Percentiles rank a stretch among this genome's conserved stretches.
Evolutionary conservation across 225 moss, liverwort and hornwort genomes (phyloP).

Genomic region (Bryoerythrophyllum caledonicum): DNA sequence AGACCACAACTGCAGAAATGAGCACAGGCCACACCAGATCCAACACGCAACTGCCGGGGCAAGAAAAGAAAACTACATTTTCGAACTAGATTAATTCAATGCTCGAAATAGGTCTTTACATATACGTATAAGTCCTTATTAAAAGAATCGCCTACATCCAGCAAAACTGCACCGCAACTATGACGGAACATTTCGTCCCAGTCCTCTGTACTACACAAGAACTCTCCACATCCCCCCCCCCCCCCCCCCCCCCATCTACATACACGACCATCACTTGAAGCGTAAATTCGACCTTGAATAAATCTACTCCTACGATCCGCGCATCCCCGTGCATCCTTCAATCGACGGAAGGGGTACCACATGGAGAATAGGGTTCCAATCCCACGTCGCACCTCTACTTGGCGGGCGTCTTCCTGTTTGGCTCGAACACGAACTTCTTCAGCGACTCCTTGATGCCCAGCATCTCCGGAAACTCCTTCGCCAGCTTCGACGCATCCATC

Average conservation of each 20-base stretch:
- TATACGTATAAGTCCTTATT: slow-evolving; percentile 29
- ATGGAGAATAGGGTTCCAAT: not conserved
- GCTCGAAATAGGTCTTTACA: slow-evolving; percentile 22
- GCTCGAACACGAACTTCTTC: slow-evolving; percentile 54
- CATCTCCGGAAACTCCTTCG: slow-evolving; percentile 57
- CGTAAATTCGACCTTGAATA: not conserved
- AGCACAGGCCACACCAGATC: too few species aligned
- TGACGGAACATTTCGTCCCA: slow-evolving; percentile 11
- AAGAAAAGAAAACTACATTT: not conserved
- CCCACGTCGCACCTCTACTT: not conserved
- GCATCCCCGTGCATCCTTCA: too few species aligned
- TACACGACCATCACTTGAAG: not conserved
- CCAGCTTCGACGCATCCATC: slow-evolving; percentile 55
- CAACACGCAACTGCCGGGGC: too few species aligned
- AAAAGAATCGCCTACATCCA: slow-evolving; percentile 40
- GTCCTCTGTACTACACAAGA: not conserved
- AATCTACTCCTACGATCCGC: slow-evolving; percentile 8
- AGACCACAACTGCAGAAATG: too few species aligned
- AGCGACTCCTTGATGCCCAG: slow-evolving; percentile 53
- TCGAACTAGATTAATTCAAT: not conserved
- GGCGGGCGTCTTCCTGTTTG: slow-evolving; percentile 34
- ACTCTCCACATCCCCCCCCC: not conserved
- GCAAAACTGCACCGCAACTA: slow-evolving; percentile 33
- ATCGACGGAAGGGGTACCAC: not conserved
- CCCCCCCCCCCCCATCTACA: not conserved